These are phyloP conservation scores for Eudorina sp. DNA, from an alignment of 139 green algal species.

Conservation along the genomic window DNA sequence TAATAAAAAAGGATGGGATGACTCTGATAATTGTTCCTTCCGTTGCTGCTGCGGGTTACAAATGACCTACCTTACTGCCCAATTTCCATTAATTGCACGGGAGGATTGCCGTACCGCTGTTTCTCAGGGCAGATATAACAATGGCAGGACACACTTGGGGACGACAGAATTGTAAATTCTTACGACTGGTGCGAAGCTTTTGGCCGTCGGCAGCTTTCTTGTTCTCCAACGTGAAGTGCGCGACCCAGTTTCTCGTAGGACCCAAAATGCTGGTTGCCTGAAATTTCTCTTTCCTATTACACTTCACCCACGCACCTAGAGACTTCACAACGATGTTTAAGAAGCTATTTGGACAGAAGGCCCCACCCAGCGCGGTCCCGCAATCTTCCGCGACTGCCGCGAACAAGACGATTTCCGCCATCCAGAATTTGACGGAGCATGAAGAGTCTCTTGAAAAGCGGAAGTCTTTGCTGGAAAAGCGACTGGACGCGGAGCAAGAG, in stretches of 20 bases:
- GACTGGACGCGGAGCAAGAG: constrained; percentile 85
- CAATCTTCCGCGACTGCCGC: constrained; percentile 40
- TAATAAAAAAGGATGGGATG: no score
- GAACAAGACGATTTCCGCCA: constrained; percentile 63
- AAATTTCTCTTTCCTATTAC: not conserved
- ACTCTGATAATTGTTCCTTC: no score
- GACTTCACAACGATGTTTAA: constrained; percentile 55
- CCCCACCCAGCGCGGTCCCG: constrained; percentile 1
- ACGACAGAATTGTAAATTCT: no score
- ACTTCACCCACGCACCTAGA: not conserved
- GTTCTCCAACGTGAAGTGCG: not conserved
- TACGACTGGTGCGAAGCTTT: no score
- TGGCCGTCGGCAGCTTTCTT: not conserved
- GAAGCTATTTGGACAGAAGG: constrained; percentile 59
- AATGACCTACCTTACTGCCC: no score
- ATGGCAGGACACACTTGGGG: no score
- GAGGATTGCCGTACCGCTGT: no score
- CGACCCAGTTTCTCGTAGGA: not conserved
- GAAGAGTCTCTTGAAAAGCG: constrained; percentile 95
- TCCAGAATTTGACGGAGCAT: constrained; percentile 77
- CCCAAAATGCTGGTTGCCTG: constrained; percentile 24
- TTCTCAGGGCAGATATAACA: no score
- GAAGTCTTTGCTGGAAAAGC: constrained; percentile 89
- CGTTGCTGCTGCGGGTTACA: no score
- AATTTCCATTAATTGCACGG: no score